Evolutionary conservation across 1,284 basidiomycete species (phyloP), one percentile per base, ranked within the genome.

Genomic region (Ustilago xerochloae): DNA sequence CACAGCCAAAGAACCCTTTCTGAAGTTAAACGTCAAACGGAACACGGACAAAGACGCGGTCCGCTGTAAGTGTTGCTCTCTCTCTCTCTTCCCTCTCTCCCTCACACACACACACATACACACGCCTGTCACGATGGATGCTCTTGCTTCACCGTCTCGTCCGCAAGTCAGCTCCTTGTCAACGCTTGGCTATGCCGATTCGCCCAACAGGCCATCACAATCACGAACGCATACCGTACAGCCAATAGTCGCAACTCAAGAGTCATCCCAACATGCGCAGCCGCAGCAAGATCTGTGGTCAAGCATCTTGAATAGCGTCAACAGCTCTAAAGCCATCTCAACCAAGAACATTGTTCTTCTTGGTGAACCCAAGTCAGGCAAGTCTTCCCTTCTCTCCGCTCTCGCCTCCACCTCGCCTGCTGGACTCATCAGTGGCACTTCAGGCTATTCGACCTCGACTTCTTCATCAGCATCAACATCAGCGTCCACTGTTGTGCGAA

Each of bases 241-340:
- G 32, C 58, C 16, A 32, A 32, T n/a, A n/a, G n/a, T n/a, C n/a
- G 18, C 41, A 43, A 32, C 18, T 7, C 51, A 49, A n/a, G 29
- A 26, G 10, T 15, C 51, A 32, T 54, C 50, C 10, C n/a, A 35
- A 15, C 53, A 39, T 13, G 32, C 39, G 4, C 47, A 20, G 10
- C 20, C 56, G 4, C 49, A 56, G 24, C 66, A 78, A 72, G 92
- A 94, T 77, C 86, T 97, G 30, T 97, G 94, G 93, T 92, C 91
- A 3, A 92, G 91, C 32, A 96, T 96, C 76, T 87, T 96, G 15
- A 91, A 94, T 84, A 93, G 91, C 20, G 92, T 95, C 12, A 93
- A 92, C 0, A 90, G 90, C 26, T 89, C 91, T 52, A 89, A 92
- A 53, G 90, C 91, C n/a, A 92, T 91, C 81, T 91, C 92, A 20